Evolutionary conservation across 1,284 basidiomycete species (phyloP), one percentile per base, ranked within the genome.

Genomic region (Malassezia brasiliensis): DNA sequence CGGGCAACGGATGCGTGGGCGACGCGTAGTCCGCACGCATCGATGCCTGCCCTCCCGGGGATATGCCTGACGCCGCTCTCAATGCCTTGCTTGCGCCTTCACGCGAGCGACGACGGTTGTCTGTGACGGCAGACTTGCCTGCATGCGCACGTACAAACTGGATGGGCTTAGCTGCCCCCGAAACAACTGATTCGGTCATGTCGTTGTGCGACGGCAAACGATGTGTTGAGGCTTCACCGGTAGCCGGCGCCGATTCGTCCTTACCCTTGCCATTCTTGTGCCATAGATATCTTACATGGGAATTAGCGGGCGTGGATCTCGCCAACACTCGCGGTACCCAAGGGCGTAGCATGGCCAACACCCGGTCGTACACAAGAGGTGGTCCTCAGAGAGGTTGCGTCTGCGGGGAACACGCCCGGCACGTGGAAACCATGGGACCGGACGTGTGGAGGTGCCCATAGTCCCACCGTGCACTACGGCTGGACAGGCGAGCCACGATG

Each of bases 111-210:
- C 65, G 67, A 37, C 68, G 64, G 32, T 68, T 69, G 52, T 65
- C 62, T 15, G 53, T 47, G 19, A 71, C 66, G 10, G 68, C 67
- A 10, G 65, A 64, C 52, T 69, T 71, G 34, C 67, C 68, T 7
- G 66, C 68, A 35, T 60, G 67, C 11, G 64, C 67, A 51, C 60
- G 61, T 28, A 60, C 36, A n/a, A 56, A 46, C 28, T 41, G 15
- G n/a, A 40, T 36, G 14, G 54, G 44, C 15, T 51, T 47, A 17
- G 54, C 39, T 32, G 36, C 25, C 6, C 39, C 54, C 5, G 47
- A 45, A 25, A 55, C 53, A 31, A 50, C 34, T 20, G 53, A 45
- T 20, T 32, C 34, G n/a, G 48, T 41, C 53, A 55, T 55, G 7
- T 31, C 25, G 8, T 17, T 15, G 10, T 42, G 5, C 12, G 40